Evolutionary conservation across 805 yeast species (phyloP), one percentile per base, ranked within the genome.

Genomic region (Cyberlindnera misumaiensis): DNA sequence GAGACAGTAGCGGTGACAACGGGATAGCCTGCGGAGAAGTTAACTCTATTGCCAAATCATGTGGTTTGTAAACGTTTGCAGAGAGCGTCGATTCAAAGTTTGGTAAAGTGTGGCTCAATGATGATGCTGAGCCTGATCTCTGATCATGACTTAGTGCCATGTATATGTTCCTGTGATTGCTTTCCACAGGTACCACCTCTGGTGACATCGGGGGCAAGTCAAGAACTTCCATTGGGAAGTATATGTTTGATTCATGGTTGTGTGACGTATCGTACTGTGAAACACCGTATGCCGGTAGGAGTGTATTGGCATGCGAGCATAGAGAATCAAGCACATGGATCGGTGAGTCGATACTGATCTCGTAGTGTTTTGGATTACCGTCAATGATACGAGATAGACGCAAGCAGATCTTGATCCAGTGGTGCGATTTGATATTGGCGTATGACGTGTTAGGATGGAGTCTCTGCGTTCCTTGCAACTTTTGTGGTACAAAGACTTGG

Each of bases 291-390:
- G 86, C 80, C 4, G 95, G 95, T 32, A 84, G 61, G 28, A 83
- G 58, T 1, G 90, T 83, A 51, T 83, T 83, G 5, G 84, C 84
- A 60, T 83, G 95, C 1, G 86, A 83, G 45, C 96, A 86, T 35
- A 75, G 63, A 6, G 81, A 77, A 35, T 89, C 79, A 36, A 89
- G 64, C 4, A 93, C 68, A 52, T 84, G 94, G 43, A 93, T 79
- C 4, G 98, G 98, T 3, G 96, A 85, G 60, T 93, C 99, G 40
- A 93, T 90, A 42, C 87, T 80, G 32, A 93, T 84, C 63, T 93
- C 99, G 56, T 83, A 93, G 56, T 88, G 97, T 56, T 89, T 93
- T 33, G 95, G 68, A 55, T 85, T 85, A 11, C 66, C 72, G 34
- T 73, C 70, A 32, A 83, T 79, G n/a, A 69, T 55, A 47, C 73